Conservation (phyloP, 768 basidiomycete genomes). For the Calocera cornea region DNA sequence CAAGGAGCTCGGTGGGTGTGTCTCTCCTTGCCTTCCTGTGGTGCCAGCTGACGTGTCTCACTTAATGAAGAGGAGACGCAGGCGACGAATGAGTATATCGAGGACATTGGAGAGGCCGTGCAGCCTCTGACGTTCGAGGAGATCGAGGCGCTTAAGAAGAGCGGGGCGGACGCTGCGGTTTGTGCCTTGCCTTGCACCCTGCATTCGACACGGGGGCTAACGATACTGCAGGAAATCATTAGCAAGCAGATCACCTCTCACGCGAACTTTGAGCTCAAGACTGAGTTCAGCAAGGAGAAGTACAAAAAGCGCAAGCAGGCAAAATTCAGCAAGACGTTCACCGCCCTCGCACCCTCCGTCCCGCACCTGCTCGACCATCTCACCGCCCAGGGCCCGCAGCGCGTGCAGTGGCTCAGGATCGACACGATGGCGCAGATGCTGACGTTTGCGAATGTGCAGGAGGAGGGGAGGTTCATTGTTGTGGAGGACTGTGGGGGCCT, state of each 20-base stretch:
- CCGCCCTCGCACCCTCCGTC: conserved; percentile 74
- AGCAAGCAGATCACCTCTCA: conserved; percentile 87
- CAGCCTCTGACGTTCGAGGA: conserved; percentile 74
- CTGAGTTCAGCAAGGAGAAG: conserved; percentile 97
- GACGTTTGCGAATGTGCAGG: conserved; percentile 65
- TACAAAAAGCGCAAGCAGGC: conserved; percentile 94
- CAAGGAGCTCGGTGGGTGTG: conserved; percentile 62
- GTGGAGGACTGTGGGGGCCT: conserved; percentile 89
- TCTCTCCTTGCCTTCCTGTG: conserved; percentile 1
- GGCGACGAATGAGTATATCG: conserved; percentile 92
- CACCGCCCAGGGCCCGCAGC: conserved; percentile 64
- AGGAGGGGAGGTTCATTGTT: conserved; percentile 75
- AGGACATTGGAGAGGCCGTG: conserved; percentile 60
- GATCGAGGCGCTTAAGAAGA: conserved; percentile 68
- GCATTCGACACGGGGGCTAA: neutral
- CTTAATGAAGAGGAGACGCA: conserved; percentile 73
- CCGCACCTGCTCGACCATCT: conserved; percentile 83
- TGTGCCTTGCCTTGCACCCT: conserved; percentile 18
- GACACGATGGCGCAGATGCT: conserved; percentile 86
- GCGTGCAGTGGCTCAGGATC: conserved; percentile 69
- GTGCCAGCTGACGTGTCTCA: conserved; percentile 8
- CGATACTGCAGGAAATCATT: conserved; percentile 69
- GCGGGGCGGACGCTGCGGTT: conserved; percentile 68
- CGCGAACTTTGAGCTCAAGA: conserved; percentile 83
- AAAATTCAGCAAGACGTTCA: conserved; percentile 85